Evolutionary conservation across 495 filamentous ascomycete species (phyloP).

Genomic region (Umbilicaria muhlenbergii): DNA sequence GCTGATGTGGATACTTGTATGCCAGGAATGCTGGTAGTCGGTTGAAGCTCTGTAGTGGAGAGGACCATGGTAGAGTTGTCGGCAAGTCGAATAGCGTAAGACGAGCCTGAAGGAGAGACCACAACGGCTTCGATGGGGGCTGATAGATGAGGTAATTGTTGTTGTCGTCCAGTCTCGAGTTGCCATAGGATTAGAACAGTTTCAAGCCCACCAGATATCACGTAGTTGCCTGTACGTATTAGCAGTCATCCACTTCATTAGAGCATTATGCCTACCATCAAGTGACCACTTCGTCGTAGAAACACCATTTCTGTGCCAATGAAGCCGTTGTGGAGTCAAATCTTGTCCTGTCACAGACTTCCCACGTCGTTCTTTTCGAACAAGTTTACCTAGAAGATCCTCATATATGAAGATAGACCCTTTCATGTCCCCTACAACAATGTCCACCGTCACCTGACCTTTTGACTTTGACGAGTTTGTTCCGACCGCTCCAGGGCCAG

Average conservation of each 20-base stretch:
- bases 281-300: conserved; percentile 70
- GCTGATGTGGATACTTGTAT: conserved; percentile 43
- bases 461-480: conserved; percentile 13
- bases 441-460: conserved; percentile 32
- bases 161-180: conserved; percentile 63
- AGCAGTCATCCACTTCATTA: conserved; percentile 1
- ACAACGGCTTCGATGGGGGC: conserved; percentile 69
- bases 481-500: conserved; percentile 9
- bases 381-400: conserved; percentile 47
- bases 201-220: conserved; percentile 84
- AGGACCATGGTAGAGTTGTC: conserved; percentile 84
- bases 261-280: conserved; percentile 50
- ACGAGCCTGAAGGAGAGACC: conserved; percentile 60
- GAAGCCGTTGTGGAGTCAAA: conserved; percentile 34
- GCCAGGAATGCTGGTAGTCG: conserved; percentile 65
- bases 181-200: conserved; percentile 94
- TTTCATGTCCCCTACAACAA: conserved; percentile 57
- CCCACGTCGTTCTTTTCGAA: conserved; percentile 16
- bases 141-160: conserved; percentile 76
- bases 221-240: conserved; percentile 60
- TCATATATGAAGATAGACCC: conserved; percentile 68
- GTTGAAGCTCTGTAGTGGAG: conserved; percentile 72
- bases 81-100: conserved; percentile 68
- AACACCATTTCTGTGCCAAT: conserved; percentile 84
- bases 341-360: conserved; percentile 25